These are phyloP conservation scores for Lactarius akahatsu DNA, from an alignment of 768 basidiomycete genomes.

Conservation along the genomic window DNA sequence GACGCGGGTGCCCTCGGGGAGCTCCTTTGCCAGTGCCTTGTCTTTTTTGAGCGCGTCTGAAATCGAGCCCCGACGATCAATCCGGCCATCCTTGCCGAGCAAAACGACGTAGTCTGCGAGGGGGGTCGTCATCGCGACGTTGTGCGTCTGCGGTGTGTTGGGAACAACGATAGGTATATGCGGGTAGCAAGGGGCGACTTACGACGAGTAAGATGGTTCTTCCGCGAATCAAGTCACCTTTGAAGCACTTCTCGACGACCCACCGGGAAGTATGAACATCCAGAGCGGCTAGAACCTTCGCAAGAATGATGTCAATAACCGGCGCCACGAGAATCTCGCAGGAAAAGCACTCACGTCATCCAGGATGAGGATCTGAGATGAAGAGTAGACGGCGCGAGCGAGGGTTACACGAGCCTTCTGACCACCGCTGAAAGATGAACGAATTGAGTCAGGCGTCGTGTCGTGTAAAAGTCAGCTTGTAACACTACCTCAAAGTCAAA, in stretches of 20 bases:
- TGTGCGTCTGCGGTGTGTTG: conserved; percentile 44
- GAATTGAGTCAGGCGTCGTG: not conserved
- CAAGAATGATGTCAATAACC: not conserved
- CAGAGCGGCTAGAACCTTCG: conserved; percentile 43
- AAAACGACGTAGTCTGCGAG: conserved; percentile 59
- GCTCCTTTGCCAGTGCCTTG: conserved; percentile 35
- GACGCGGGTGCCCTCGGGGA: conserved; percentile 30
- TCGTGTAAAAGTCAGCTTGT: too few species aligned
- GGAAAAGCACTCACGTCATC: conserved; percentile 58
- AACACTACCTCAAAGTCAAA: conserved; percentile 42
- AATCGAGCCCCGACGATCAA: conserved; percentile 49
- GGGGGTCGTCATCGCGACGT: conserved; percentile 51
- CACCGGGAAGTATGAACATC: too few species aligned
- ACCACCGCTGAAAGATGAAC: conserved; percentile 41
- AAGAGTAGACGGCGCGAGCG: conserved; percentile 58
- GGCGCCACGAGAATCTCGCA: not conserved
- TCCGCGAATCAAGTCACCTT: too few species aligned
- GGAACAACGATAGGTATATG: not conserved
- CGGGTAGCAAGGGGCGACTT: not conserved
- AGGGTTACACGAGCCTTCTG: conserved; percentile 60
- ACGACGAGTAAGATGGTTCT: too few species aligned
- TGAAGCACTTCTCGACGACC: too few species aligned
- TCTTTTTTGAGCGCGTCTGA: conserved; percentile 48
- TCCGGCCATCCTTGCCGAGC: conserved; percentile 52
- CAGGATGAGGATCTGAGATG: conserved; percentile 34